Base-by-base conservation (phyloP, 2,329 filamentous ascomycete genomes). In the Penicillium sp. region DNA sequence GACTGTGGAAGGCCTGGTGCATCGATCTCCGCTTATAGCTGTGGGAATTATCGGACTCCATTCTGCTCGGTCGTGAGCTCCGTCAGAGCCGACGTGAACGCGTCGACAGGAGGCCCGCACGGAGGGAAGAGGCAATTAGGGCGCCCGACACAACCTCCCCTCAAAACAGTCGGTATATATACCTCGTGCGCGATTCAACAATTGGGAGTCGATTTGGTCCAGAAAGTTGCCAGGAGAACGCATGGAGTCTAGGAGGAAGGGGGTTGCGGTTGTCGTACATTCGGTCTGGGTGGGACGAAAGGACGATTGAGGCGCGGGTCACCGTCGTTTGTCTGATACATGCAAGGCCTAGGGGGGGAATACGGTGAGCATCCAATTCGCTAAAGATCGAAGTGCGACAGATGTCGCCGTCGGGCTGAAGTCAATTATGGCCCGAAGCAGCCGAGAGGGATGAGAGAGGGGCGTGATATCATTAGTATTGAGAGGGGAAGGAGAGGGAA, bases 41-140 rank as follows among this genome's bases (percentile, higher is more conserved):
- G 65, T 72, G 71, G 45, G 66, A 61, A 58, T 68, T 65, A 53
- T 72, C 71, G 57, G 68, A 57, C 55, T 73, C 71, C 71, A 74
- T 73, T 52, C 63, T 67, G 57, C 56, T 54, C 42, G 37, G 39
- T 50, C 44, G 49, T 44, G 31, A 18, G 46, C 41, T 46, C 47
- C 44, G 38, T 44, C 13, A 38, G 33, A 52, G 47, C 53, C 52
- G 42, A 57, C 53, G 35, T 47, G 59, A 55, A 57, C 42, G 52
- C 52, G 46, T 46, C 32, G 45, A 50, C 53, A 51, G 53, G 50
- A 51, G 55, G 27, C 45, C 54, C 50, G 53, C 54, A 52, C 53
- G 61, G 49, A 49, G 42, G 46, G 55, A 54, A 46, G 46, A 46
- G 55, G 58, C 69, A 60, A 50, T 56, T 52, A 53, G 53, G 39